Evolutionary conservation across 805 yeast species (phyloP), one percentile per base, ranked within the genome.

Genomic region (Cyberlindnera maclurae): DNA sequence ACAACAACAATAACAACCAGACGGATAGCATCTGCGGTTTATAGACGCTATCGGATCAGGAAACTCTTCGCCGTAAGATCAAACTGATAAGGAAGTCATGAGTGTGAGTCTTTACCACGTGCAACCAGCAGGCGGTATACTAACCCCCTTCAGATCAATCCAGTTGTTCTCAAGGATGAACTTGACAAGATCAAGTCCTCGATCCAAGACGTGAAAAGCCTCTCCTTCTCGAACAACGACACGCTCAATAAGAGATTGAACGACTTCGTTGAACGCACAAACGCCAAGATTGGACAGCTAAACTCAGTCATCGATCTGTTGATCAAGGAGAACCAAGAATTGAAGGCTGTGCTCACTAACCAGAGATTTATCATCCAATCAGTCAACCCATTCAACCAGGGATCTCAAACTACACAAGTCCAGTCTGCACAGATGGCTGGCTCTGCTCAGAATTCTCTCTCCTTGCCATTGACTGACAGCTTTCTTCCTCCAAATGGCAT

Each of bases 271-370:
- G 57, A 54, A 15, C 43, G 52, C 12, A 45, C 44, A 9, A 51
- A 43, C 34, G 32, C 51, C 15, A 49, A 47, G 37, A 31, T 53
- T 15, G 42, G 39, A n/a, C 51, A 52, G 31, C 26, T 55, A 22
- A 44, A 39, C 31, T 39, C 51, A 5, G 45, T 53, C 12, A 42
- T 52, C 12, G 58, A 55, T 13, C 32, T 42, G 3, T 45, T 55
- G 18, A 44, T 52, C 22, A 53, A 54, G 37, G 59, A 55, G 20
- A 55, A 55, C 38, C 53, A 46, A 36, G 55, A 53, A 26, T 38
- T 55, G 33, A 55, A 52, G 29, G 41, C 40, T 4, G 30, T 47
- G 10, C 33, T 55, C 5, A 31, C 49, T 1, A 45, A 39, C 17
- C 59, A 53, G 33, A 49, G 51, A 37, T 53, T 50, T 26, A 42